These are phyloP conservation scores for Rhodotorula sp. DNA, from an alignment of 1,284 basidiomycete species.

Conservation along the genomic window DNA sequence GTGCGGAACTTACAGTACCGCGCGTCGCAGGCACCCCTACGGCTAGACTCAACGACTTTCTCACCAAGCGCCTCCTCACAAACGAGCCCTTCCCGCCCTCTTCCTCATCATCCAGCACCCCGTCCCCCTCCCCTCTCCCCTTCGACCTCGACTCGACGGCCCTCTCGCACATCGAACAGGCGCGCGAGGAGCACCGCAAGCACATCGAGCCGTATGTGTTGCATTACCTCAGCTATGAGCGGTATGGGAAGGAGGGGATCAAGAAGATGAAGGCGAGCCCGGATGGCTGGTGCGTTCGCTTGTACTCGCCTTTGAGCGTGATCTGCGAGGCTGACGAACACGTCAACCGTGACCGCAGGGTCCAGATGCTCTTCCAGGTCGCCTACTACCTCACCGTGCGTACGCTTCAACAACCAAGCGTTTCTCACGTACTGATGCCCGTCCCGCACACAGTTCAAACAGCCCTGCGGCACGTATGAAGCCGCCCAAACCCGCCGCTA, in stretches of 20 bases:
- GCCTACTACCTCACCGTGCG: constrained; percentile 61
- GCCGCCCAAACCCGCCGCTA: constrained; percentile 80
- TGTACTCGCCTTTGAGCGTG: too few relatives aligned
- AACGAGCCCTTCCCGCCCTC: constrained; percentile 43
- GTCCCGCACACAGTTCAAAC: constrained; percentile 4
- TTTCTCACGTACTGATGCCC: constrained; percentile 54
- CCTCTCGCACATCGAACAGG: constrained; percentile 57
- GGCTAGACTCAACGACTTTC: constrained; percentile 65
- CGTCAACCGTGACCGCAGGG: constrained; percentile 44
- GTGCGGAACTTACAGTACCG: neutral
- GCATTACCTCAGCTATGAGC: constrained; percentile 61
- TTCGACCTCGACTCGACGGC: constrained; percentile 61
- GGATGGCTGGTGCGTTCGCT: constrained; percentile 66
- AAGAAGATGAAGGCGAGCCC: constrained; percentile 80
- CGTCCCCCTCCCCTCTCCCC: constrained; percentile 55
- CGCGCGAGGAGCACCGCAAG: constrained; percentile 59
- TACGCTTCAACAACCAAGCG: constrained; percentile 33
- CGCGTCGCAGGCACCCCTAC: constrained; percentile 50
- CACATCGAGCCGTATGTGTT: constrained; percentile 69
- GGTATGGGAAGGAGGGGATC: constrained; percentile 82
- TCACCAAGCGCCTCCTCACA: constrained; percentile 62
- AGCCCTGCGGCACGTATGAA: constrained; percentile 62
- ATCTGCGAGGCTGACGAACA: too few relatives aligned
- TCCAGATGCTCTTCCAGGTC: constrained; percentile 82
- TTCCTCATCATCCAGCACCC: constrained; percentile 58